phyloP scores from a whole-genome alignment of 2,329 filamentous ascomycete genomes.

The Fusarium decemcellulare region DNA sequence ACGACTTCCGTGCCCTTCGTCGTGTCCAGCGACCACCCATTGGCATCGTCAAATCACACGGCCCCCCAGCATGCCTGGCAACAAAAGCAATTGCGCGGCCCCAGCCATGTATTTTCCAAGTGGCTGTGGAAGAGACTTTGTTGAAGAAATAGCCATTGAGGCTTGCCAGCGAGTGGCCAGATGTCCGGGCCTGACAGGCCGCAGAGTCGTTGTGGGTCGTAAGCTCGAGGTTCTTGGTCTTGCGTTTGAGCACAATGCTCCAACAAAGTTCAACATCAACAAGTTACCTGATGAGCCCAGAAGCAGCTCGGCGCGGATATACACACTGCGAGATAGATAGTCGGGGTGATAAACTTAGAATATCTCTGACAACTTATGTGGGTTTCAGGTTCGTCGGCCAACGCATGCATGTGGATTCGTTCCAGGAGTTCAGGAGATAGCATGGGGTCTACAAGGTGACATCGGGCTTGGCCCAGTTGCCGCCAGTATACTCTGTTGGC shows the following conservation, averaged over 20 bases:
- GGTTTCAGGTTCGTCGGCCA: conserved; percentile 3
- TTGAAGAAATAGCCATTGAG: background rate
- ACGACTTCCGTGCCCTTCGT: no score
- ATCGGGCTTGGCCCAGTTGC: background rate
- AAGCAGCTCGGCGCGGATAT: background rate
- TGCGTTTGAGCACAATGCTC: background rate
- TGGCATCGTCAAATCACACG: no score
- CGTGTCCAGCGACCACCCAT: no score
- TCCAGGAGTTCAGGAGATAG: conserved; percentile 1
- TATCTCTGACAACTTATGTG: conserved; percentile 4
- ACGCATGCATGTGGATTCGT: background rate
- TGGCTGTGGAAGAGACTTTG: conserved; percentile 12
- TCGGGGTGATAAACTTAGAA: background rate
- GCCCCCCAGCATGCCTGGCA: background rate
- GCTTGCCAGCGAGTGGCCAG: conserved; percentile 28
- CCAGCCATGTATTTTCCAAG: conserved; percentile 1
- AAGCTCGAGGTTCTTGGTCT: background rate
- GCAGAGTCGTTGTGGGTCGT: conserved; percentile 8
- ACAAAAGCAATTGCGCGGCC: conserved; percentile 15
- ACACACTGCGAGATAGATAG: background rate
- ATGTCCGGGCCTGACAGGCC: conserved; percentile 21
- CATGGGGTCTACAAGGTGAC: background rate
- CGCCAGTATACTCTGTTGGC: background rate
- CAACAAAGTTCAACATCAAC: background rate
- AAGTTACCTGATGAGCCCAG: background rate